Base-by-base conservation (phyloP, 768 basidiomycete species). In the Pulveroboletus sp. region DNA sequence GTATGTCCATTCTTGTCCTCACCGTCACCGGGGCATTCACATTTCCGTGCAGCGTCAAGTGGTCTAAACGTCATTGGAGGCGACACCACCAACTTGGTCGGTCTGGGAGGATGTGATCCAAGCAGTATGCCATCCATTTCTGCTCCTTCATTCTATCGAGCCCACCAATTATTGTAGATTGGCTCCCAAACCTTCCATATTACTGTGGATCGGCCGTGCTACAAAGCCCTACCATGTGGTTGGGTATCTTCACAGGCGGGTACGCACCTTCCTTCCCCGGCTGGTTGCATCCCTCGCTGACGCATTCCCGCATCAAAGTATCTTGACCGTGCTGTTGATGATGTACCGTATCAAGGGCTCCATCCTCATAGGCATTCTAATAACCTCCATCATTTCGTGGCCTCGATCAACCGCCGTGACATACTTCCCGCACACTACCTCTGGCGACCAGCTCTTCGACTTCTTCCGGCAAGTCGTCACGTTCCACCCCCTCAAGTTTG, bases 351-450 rank as follows among this genome's bases (percentile, higher is more conserved):
- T 93, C 61, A 85, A 84, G 51, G 91, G 89, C 30, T 85, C 88
- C 9, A 86, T 89, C 65, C 81, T 86, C 41, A 82, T 85, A 50
- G 90, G 90, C 40, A 91, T 93, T 60, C 76, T 91, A 72, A 69
- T 92, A 51, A 86, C 85, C n/a, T 82, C 89, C 21, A 77, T 92
- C 67, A 81, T 91, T 58, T 91, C 87, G 0, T 93, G 91, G 91
- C 89, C 89, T 0, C 82, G 91, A n/a, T 76, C 80, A 0, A 90
- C 90, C 0, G 31, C 80, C 8, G 83, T 93, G 59, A 92, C 90
- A 11, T 83, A 78, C 59, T 93, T 93, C 73, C 90, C 91, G 2
- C 73, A 92, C 58, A 87, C 80, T 6, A 56, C 57, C 0, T 60
- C 76, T 5, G 91, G 91, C 8, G 79, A 93, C 59, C 76, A 75